phyloP scores from a whole-genome alignment of 208 protist genomes.

The Lotmaria passim region DNA sequence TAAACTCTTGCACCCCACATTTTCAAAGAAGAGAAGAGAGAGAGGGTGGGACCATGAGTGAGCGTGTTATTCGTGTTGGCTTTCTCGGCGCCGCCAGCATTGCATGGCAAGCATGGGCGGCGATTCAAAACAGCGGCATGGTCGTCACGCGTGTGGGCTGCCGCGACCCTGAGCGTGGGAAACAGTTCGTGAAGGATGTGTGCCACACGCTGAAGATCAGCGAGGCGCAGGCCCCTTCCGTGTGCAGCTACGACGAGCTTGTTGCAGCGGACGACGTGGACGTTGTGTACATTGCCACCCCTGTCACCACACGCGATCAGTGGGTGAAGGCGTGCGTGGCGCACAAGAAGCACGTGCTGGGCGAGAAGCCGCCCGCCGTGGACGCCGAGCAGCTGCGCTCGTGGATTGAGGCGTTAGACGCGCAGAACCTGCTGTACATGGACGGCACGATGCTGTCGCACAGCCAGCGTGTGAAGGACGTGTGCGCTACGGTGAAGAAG shows the following conservation, averaged over 20 bases:
- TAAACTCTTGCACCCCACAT: too few relatives aligned
- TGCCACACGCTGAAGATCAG: constrained; percentile 24
- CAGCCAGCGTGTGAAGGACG: constrained; percentile 36
- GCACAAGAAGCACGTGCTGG: constrained; percentile 68
- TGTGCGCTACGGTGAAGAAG: constrained; percentile 29
- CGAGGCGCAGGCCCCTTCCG: constrained; percentile 7
- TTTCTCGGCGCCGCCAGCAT: constrained; percentile 59
- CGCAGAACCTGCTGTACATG: constrained; percentile 61
- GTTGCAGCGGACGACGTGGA: constrained; percentile 37
- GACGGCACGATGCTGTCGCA: constrained; percentile 71
- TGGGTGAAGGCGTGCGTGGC: constrained; percentile 54
- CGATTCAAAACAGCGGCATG: constrained; percentile 42
- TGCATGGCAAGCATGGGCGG: constrained; percentile 47
- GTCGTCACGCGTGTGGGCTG: constrained; percentile 55
- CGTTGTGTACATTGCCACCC: constrained; percentile 53
- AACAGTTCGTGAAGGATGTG: constrained; percentile 44
- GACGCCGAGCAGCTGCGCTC: constrained; percentile 50
- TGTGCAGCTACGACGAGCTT: constrained; percentile 36
- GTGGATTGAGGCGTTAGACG: constrained; percentile 57
- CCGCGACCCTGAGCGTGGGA: constrained; percentile 35
- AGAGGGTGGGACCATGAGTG: constrained; percentile 16
- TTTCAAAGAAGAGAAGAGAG: constrained; percentile 15
- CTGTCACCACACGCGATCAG: constrained; percentile 40
- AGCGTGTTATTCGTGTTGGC: constrained; percentile 51
- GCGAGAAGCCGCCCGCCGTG: constrained; percentile 57